These are phyloP conservation scores for Botryosphaeria agaves DNA, from an alignment of 2,329 filamentous ascomycete genomes.

Conservation along the genomic window DNA sequence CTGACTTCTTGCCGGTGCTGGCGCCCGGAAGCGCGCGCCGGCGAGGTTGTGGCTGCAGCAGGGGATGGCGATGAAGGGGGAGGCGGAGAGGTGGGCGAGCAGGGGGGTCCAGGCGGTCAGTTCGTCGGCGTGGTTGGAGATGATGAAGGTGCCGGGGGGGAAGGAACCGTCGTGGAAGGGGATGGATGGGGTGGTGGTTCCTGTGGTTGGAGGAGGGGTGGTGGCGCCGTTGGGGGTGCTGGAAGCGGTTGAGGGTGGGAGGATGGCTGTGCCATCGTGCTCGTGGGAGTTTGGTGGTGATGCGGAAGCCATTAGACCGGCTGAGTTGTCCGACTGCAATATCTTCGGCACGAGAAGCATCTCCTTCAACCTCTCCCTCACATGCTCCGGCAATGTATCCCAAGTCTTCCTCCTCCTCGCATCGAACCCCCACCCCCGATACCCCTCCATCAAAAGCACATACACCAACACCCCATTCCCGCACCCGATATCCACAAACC, in stretches of 20 bases:
- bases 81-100: conserved; percentile 55
- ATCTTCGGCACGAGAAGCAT: conserved; percentile 41
- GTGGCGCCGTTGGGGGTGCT: neutral
- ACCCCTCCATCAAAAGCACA: conserved; percentile 66
- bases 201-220: neutral
- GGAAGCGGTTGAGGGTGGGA: neutral
- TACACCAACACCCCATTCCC: conserved; percentile 85
- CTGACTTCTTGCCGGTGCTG: too few species aligned
- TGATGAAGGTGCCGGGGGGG: conserved; percentile 62
- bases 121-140: conserved; percentile 95
- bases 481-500: conserved; percentile 91
- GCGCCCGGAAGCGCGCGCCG: conserved; percentile 55
- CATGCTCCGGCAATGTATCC: conserved; percentile 44
- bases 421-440: conserved; percentile 78
- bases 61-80: conserved; percentile 81
- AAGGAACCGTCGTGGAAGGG: conserved; percentile 48
- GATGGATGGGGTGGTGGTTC: conserved; percentile 2
- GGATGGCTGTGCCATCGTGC: neutral
- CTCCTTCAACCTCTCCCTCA: conserved; percentile 36
- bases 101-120: conserved; percentile 92
- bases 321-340: conserved; percentile 8
- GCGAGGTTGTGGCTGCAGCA: conserved; percentile 85
- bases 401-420: conserved; percentile 75
- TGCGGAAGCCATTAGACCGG: too few species aligned
- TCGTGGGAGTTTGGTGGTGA: too few species aligned